phyloP scores from a whole-genome alignment of 305 asterid species.

The Lippia alba region DNA sequence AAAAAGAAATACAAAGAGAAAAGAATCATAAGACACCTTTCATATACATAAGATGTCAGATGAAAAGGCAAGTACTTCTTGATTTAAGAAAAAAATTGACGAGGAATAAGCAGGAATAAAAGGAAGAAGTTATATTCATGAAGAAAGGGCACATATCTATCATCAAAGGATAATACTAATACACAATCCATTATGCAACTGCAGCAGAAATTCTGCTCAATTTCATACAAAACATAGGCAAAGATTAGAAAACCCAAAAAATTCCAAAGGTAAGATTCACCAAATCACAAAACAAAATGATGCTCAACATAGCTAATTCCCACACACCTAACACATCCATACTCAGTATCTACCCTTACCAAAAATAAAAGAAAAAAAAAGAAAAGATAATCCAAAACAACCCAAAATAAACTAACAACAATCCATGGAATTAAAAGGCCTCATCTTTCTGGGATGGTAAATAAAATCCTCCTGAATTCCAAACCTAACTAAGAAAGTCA shows the following conservation, averaged over 20 bases:
- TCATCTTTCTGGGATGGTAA: neutral
- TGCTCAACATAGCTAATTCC: constrained; percentile 1
- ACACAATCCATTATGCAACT: neutral
- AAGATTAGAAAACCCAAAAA: neutral
- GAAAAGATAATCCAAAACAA: constrained; percentile 5
- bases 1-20: neutral
- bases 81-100: neutral
- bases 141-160: neutral
- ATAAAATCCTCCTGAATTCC: neutral
- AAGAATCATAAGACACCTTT: neutral
- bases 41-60: neutral
- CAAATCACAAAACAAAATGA: constrained; percentile 12
- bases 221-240: neutral
- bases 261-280: neutral
- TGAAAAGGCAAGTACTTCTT: neutral
- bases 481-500: neutral
- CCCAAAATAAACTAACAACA: neutral
- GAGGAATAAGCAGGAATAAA: neutral
- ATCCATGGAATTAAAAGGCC: neutral
- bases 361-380: neutral
- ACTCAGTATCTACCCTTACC: neutral
- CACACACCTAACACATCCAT: neutral
- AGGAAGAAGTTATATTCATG: neutral
- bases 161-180: neutral
- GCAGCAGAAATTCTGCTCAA: neutral